These are phyloP conservation scores for Omphalotus olearius DNA, from an alignment of 1,284 basidiomycete genomes.

Conservation along the genomic window DNA sequence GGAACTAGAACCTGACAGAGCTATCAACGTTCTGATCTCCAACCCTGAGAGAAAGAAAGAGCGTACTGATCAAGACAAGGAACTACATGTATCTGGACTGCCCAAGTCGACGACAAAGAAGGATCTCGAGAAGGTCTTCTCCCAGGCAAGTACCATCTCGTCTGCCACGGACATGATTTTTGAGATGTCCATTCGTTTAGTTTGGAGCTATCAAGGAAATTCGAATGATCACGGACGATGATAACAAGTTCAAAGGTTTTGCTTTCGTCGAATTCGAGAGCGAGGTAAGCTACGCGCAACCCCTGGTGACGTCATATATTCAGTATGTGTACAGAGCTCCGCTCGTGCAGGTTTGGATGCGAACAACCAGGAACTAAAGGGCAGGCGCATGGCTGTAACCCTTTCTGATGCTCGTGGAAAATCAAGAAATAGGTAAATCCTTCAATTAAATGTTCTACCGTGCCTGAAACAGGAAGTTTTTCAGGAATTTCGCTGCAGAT, in stretches of 20 bases:
- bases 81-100: constrained; percentile 83
- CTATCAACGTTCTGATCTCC: constrained; percentile 82
- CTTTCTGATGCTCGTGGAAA: constrained; percentile 72
- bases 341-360: constrained; percentile 71
- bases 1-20: constrained; percentile 65
- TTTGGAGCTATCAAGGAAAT: constrained; percentile 82
- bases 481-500: constrained; percentile 40
- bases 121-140: constrained; percentile 77
- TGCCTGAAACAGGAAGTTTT: background rate
- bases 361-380: constrained; percentile 85
- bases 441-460: background rate
- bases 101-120: constrained; percentile 69
- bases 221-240: constrained; percentile 70
- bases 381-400: constrained; percentile 80
- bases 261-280: constrained; percentile 91
- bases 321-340: constrained; percentile 45
- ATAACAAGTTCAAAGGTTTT: constrained; percentile 77
- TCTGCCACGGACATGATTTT: background rate
- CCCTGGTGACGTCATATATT: background rate
- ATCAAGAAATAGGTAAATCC: constrained; percentile 44
- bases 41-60: constrained; percentile 88
- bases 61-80: constrained; percentile 80
- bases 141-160: constrained; percentile 43
- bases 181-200: constrained; percentile 32
- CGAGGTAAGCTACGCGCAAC: constrained; percentile 46